phyloP scores from a whole-genome alignment of 2,329 filamentous ascomycete species.

The Arachnopeziza araneosa region DNA sequence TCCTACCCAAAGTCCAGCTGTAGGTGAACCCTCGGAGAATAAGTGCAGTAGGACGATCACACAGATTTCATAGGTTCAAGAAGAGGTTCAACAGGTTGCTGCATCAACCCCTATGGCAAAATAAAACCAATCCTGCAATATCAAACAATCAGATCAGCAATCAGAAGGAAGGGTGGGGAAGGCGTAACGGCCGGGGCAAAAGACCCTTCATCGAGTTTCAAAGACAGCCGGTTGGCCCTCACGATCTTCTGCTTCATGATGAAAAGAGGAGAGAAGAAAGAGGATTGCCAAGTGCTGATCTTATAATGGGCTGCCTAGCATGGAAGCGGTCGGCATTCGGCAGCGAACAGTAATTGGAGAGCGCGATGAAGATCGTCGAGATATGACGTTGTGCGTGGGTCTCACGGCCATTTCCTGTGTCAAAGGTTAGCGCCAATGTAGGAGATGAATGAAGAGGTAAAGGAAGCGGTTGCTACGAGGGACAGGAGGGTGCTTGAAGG shows the following conservation, averaged over 20 bases:
- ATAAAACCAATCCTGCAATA: background rate
- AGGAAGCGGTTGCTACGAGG: background rate
- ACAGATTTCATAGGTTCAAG: background rate
- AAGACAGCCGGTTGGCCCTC: background rate
- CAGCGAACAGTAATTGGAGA: background rate
- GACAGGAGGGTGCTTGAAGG: background rate
- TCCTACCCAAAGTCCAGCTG: background rate
- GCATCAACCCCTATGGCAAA: background rate
- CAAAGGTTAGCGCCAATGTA: background rate
- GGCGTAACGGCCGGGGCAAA: too few species aligned
- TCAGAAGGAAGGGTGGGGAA: background rate
- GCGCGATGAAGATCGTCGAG: background rate
- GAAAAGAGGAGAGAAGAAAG: background rate
- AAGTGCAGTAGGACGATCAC: background rate
- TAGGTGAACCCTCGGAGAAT: background rate
- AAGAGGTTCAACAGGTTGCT: background rate
- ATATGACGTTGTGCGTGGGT: conserved; percentile 1
- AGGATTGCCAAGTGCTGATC: conserved; percentile 4
- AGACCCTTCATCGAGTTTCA: background rate
- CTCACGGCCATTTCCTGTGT: background rate
- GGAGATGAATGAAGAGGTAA: background rate
- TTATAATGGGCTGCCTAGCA: conserved; percentile 5
- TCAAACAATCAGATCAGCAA: background rate
- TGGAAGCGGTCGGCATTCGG: background rate
- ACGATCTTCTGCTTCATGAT: too few species aligned